Evolutionary conservation across 768 basidiomycete species (phyloP), one percentile per base, ranked within the genome.

Genomic region (Kwoniella sp.): DNA sequence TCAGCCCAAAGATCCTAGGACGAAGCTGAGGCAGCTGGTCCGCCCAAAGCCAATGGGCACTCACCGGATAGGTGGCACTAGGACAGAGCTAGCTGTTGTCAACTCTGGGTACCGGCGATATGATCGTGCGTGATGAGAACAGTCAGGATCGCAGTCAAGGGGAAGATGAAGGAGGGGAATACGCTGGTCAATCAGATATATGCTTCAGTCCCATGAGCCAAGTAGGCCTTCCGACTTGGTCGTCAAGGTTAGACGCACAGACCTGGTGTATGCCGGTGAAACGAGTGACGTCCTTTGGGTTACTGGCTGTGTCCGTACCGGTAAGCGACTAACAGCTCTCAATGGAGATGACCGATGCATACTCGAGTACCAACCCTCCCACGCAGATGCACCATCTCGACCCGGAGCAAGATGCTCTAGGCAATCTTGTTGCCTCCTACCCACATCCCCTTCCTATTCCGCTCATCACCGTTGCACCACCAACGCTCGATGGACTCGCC

Each of bases 401-500:
- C n/a, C n/a, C 31, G 31, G 31, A 32, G 15, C 31, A 32, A 6
- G 6, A 14, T n/a, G 15, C 7, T 12, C 20, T 22, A 46, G 5
- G 46, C 46, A 14, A 46, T 40, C 28, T 62, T 31, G 22, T 38
- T 54, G 38, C 89, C 88, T 71, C 88, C 87, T 3, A 91, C 79
- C 86, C 88, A 93, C 72, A 89, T 78, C 3, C 74, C 77, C 1
- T 52, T 63, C 17, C 87, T 79, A 73, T 91, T 91, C 44, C 80
- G 78, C 4, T 64, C 64, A 64, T 87, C 84, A 0, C 89, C 89
- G 34, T 86, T 68, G 62, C 87, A 87, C 88, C 88, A 92, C 90
- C 90, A 91, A 67, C 85, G 88, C 73, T 92, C 90, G 20, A 91
- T 59, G 74, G 81, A 76, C 44, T 84, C 85, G 36, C 77, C 74